Percentiles rank a stretch among this genome's conserved stretches.
Evolutionary conservation across 2,329 filamentous ascomycete species (phyloP).

Genomic region (Talaromyces funiculosus): DNA sequence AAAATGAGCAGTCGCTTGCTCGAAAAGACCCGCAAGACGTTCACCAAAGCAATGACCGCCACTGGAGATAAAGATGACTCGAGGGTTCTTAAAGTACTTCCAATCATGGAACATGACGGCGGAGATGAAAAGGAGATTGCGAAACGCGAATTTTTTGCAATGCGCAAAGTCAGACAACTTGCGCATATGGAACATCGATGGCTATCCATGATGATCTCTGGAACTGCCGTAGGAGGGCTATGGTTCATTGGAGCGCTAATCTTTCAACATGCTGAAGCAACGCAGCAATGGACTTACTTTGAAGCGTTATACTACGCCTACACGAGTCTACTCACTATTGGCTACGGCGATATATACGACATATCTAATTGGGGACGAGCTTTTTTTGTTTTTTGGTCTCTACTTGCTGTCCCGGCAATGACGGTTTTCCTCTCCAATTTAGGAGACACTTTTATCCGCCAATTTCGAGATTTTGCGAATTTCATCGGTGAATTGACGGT

Average conservation of each 20-base stretch:
- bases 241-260: conserved; percentile 40
- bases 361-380: conserved; percentile 31
- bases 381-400: conserved; percentile 38
- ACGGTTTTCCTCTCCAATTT: conserved; percentile 38
- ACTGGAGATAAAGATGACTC: conserved; percentile 13
- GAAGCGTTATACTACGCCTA: conserved; percentile 36
- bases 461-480: conserved; percentile 51
- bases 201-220: conserved; percentile 34
- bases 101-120: not conserved
- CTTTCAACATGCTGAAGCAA: conserved; percentile 31
- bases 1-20: conserved; percentile 31
- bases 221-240: conserved; percentile 35
- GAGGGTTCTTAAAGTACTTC: conserved; percentile 12
- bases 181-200: conserved; percentile 39
- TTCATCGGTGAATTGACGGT: conserved; percentile 52
- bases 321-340: conserved; percentile 36
- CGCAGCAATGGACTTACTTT: conserved; percentile 34
- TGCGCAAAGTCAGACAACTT: conserved; percentile 42
- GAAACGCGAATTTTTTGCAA: conserved; percentile 38
- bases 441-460: conserved; percentile 42
- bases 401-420: conserved; percentile 35
- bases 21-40: conserved; percentile 27
- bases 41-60: conserved; percentile 22
- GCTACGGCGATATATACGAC: conserved; percentile 34
- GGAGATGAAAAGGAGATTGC: conserved; percentile 21